A percentile compares a stretch with the other conserved stretches of the same genome.
Conservation (phyloP, 352 stramenopile genomes). For the Aphanomyces euteiches region DNA sequence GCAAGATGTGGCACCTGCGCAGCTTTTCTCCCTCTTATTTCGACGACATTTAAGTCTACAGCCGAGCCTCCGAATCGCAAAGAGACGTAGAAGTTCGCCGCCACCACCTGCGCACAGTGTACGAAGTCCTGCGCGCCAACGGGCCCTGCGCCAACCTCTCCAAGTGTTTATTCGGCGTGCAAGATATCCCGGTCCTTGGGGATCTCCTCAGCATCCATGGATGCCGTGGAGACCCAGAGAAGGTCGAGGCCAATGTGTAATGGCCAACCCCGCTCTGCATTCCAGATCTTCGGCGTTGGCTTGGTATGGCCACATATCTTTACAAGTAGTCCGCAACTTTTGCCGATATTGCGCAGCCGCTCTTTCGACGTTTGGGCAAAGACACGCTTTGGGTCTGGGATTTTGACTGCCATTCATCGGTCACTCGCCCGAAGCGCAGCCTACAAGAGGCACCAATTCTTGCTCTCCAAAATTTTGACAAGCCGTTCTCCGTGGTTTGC, state of each 20-base stretch:
- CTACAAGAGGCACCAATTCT: constrained; percentile 9
- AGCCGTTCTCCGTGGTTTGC: constrained; percentile 34
- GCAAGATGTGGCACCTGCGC: constrained; percentile 29
- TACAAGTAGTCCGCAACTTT: constrained; percentile 32
- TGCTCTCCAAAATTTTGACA: constrained; percentile 5
- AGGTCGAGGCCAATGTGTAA: constrained; percentile 17
- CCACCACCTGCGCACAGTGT: constrained; percentile 30
- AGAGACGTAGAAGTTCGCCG: constrained; percentile 31
- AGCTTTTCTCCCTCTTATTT: constrained; percentile 37
- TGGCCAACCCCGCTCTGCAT: constrained; percentile 32
- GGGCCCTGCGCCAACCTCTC: constrained; percentile 35
- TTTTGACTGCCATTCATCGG: constrained; percentile 6
- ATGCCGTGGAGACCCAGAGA: constrained; percentile 21
- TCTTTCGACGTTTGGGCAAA: constrained; percentile 12
- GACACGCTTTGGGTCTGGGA: constrained; percentile 1
- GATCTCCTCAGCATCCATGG: constrained; percentile 31
- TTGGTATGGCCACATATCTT: constrained; percentile 27
- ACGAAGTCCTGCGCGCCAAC: constrained; percentile 30
- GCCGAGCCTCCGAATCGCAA: constrained; percentile 1
- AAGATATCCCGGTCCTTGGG: constrained; percentile 37
- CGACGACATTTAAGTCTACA: constrained; percentile 37
- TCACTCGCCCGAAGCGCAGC: constrained; percentile 16
- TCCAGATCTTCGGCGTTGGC: constrained; percentile 16
- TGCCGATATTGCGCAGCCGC: constrained; percentile 20
- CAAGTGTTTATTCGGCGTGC: constrained; percentile 29